Conservation (phyloP, 2,329 filamentous ascomycete genomes). For the Sphaceloma murrayae region DNA sequence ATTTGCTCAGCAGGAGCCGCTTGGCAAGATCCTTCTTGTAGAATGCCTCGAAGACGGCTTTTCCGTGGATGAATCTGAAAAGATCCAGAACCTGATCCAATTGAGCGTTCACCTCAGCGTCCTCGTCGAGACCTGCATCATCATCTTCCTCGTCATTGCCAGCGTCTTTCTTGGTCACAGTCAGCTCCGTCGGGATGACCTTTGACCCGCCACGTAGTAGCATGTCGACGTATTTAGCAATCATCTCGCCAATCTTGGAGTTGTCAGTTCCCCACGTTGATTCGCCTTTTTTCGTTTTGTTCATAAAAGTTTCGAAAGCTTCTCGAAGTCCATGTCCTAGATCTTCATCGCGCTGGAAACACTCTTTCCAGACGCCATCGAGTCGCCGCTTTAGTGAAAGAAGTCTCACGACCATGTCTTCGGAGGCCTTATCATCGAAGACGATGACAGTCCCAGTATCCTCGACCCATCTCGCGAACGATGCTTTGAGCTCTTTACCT, state of each 20-base stretch:
- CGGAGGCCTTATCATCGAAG: slow-evolving; percentile 64
- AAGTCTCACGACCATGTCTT: slow-evolving; percentile 78
- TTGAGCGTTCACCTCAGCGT: slow-evolving; percentile 82
- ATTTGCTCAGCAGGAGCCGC: slow-evolving; percentile 80
- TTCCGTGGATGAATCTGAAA: slow-evolving; percentile 94
- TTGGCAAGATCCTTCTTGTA: slow-evolving; percentile 97
- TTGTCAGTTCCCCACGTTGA: slow-evolving; percentile 71
- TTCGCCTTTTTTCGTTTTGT: slow-evolving; percentile 64
- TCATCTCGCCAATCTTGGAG: slow-evolving; percentile 95
- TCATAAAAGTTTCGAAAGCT: slow-evolving; percentile 83
- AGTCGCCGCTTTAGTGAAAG: slow-evolving; percentile 71
- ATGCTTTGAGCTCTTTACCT: slow-evolving; percentile 56
- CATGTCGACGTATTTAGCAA: slow-evolving; percentile 91
- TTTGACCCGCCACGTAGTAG: slow-evolving; percentile 81
- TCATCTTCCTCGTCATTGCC: slow-evolving; percentile 49
- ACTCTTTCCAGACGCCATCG: slow-evolving; percentile 64
- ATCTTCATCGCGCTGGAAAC: slow-evolving; percentile 67
- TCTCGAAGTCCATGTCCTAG: slow-evolving; percentile 73
- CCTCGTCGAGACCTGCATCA: slow-evolving; percentile 67
- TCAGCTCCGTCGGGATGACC: slow-evolving; percentile 60
- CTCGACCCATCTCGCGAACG: slow-evolving; percentile 73
- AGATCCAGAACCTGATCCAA: slow-evolving; percentile 87
- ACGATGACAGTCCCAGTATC: slow-evolving; percentile 67
- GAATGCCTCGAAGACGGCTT: slow-evolving; percentile 96
- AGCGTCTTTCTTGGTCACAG: slow-evolving; percentile 44